These are phyloP conservation scores for Gypsophila paniculata DNA, from an alignment of 179 eudicot genomes.

Conservation along the genomic window DNA sequence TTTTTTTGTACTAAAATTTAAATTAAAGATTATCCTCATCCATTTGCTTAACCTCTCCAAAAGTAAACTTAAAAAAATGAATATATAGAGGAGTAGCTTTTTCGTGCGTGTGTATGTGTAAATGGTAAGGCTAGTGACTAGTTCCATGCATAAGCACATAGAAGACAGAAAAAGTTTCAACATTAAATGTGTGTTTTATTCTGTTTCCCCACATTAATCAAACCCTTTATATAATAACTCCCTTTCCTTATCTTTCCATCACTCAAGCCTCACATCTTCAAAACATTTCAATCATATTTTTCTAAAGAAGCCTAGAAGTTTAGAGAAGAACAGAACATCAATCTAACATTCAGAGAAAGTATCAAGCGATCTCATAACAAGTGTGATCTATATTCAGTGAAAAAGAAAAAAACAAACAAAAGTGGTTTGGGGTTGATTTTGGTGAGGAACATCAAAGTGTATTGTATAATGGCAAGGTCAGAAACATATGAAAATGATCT, in stretches of 20 bases:
- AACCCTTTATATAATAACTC: conserved; percentile 31
- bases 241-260: conserved; percentile 29
- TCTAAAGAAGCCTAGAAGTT: conserved; percentile 21
- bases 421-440: conserved; percentile 18
- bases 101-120: conserved; percentile 6
- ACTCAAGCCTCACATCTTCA: conserved; percentile 26
- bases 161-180: conserved; percentile 13
- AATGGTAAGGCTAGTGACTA: conserved; percentile 7
- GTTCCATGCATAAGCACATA: conserved; percentile 1
- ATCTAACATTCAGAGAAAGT: background rate
- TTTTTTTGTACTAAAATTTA: too few species aligned
- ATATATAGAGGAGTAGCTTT: too few species aligned
- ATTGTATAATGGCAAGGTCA: conserved; percentile 36
- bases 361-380: conserved; percentile 16
- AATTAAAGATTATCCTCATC: too few species aligned
- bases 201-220: conserved; percentile 41
- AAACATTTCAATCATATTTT: conserved; percentile 19
- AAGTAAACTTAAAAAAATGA: too few species aligned
- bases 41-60: too few species aligned
- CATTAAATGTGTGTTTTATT: conserved; percentile 15
- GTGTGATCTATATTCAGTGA: conserved; percentile 6
- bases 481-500: conserved; percentile 38
- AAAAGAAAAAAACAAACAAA: conserved; percentile 6
- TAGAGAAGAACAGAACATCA: conserved; percentile 14
- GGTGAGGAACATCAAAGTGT: conserved; percentile 6